A percentile compares a stretch with the other conserved stretches of the same genome.
phyloP scores from a whole-genome alignment of 805 yeast species.

The Ogataea ganodermae region DNA sequence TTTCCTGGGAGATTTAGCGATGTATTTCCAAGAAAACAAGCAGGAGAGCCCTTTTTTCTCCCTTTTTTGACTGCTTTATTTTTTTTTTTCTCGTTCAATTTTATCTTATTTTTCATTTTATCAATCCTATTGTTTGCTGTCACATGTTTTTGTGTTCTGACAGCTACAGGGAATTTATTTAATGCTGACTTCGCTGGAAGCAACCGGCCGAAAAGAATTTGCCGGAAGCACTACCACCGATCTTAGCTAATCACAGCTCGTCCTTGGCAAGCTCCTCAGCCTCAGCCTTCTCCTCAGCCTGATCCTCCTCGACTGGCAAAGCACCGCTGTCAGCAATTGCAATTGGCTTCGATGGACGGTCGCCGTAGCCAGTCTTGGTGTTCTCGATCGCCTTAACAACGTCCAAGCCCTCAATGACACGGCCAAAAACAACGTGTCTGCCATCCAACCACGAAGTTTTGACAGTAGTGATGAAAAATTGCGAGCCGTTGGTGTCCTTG shows the following conservation, averaged over 20 bases:
- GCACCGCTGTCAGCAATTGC: conserved; percentile 74
- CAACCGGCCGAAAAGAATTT: too few relatives aligned
- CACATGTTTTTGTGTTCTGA: conserved; percentile 5
- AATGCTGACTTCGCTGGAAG: not conserved
- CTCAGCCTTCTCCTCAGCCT: conserved; percentile 21
- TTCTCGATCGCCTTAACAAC: conserved; percentile 73
- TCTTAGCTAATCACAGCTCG: conserved; percentile 19
- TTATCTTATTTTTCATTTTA: not conserved
- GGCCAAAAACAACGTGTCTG: conserved; percentile 94
- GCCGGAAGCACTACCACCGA: too few relatives aligned
- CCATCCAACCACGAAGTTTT: conserved; percentile 91
- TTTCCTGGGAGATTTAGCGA: too few relatives aligned
- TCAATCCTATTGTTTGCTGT: conserved; percentile 3
- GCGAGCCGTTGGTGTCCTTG: conserved; percentile 84
- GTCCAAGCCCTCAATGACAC: conserved; percentile 86
- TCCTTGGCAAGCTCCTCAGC: conserved; percentile 25
- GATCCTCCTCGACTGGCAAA: conserved; percentile 36
- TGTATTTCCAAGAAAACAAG: not conserved
- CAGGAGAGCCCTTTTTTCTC: not conserved
- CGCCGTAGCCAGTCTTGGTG: conserved; percentile 68
- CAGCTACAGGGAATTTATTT: not conserved
- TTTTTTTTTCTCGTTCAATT: not conserved
- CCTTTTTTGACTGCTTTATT: not conserved
- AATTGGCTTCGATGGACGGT: conserved; percentile 69
- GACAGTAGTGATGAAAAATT: conserved; percentile 93